Evolutionary conservation across 2,329 filamentous ascomycete genomes (phyloP).

Genomic region (Talaromyces islandicus): DNA sequence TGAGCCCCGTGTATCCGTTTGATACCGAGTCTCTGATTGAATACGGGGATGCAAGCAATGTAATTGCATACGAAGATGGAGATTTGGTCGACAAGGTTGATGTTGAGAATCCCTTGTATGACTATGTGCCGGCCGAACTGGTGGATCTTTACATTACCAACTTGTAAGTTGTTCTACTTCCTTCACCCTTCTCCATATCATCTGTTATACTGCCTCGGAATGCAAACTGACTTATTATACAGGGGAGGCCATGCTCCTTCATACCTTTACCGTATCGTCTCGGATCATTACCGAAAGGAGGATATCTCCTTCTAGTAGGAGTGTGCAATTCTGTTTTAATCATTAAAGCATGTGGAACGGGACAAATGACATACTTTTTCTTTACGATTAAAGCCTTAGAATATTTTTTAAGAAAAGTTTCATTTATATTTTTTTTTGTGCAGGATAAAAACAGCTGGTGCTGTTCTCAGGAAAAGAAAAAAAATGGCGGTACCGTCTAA

Average conservation of each 20-base stretch:
- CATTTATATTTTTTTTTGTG: conserved; percentile 4
- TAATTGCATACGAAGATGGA: conserved; percentile 73
- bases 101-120: conserved; percentile 71
- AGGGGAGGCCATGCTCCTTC: conserved; percentile 59
- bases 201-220: neutral
- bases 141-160: conserved; percentile 66
- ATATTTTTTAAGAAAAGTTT: neutral
- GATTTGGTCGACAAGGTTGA: conserved; percentile 71
- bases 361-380: neutral
- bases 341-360: neutral
- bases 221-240: conserved; percentile 12
- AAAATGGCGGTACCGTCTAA: neutral
- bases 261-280: conserved; percentile 60
- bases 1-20: conserved; percentile 84
- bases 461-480: neutral
- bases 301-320: conserved; percentile 47
- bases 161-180: conserved; percentile 48
- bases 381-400: neutral
- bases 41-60: conserved; percentile 72
- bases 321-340: neutral
- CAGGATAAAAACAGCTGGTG: neutral
- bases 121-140: conserved; percentile 73
- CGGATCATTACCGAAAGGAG: conserved; percentile 59
- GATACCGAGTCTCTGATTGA: conserved; percentile 78
- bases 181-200: neutral